A percentile compares a stretch with the other conserved stretches of the same genome.
These are phyloP conservation scores for Linnemannia hyalina DNA, from an alignment of 192 early-diverging fungal genomes.

Conservation along the genomic window DNA sequence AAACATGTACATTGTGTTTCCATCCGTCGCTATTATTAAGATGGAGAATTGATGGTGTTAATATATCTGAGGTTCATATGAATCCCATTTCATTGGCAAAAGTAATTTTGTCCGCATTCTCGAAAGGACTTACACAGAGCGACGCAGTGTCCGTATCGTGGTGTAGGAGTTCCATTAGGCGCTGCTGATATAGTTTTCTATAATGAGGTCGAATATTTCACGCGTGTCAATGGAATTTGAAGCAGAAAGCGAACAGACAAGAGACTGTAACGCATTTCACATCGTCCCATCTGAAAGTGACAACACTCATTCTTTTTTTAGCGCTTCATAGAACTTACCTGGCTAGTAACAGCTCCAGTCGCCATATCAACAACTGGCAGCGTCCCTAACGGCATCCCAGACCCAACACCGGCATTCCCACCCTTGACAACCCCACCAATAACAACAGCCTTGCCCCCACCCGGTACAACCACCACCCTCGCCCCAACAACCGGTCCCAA, in stretches of 20 bases:
- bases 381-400: conserved; percentile 23
- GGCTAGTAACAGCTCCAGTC: conserved; percentile 28
- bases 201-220: background rate
- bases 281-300: background rate
- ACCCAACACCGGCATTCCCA: background rate
- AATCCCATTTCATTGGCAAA: background rate
- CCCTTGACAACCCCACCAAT: conserved; percentile 28
- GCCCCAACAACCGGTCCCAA: conserved; percentile 31
- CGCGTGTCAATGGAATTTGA: background rate
- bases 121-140: conserved; percentile 31
- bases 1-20: conserved; percentile 43
- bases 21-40: conserved; percentile 25
- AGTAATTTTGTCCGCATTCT: background rate
- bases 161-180: conserved; percentile 1
- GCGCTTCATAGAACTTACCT: conserved; percentile 11
- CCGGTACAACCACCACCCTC: conserved; percentile 20
- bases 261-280: background rate
- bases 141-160: conserved; percentile 44
- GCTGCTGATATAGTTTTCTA: conserved; percentile 24
- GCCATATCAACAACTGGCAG: conserved; percentile 31
- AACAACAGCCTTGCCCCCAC: conserved; percentile 26
- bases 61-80: background rate
- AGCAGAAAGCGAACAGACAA: background rate
- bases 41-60: background rate
- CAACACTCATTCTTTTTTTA: no score